Conservation (phyloP, 768 basidiomycete species). For the Pulveroboletus sp. region DNA sequence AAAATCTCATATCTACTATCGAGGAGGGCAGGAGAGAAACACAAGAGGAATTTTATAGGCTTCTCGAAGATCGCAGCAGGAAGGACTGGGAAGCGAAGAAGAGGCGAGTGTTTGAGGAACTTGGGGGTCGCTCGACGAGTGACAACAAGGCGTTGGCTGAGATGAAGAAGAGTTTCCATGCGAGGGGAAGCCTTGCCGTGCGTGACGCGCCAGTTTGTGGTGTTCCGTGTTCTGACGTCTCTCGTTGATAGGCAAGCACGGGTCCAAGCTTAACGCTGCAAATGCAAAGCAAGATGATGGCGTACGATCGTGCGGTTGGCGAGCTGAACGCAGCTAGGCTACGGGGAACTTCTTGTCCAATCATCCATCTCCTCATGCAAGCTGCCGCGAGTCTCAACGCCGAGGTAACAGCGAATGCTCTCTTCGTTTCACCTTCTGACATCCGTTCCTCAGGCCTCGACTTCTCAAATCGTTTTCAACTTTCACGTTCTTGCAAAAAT, state of each 20-base stretch:
- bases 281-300: conserved; percentile 95
- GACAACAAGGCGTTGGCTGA: conserved; percentile 54
- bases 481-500: conserved; percentile 75
- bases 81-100: conserved; percentile 90
- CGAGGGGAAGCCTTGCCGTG: conserved; percentile 52
- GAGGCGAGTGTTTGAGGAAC: conserved; percentile 83
- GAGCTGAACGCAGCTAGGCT: conserved; percentile 73
- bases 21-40: conserved; percentile 86
- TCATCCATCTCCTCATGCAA: conserved; percentile 67
- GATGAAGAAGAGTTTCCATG: conserved; percentile 57
- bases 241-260: conserved; percentile 33
- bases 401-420: conserved; percentile 38
- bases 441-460: conserved; percentile 36
- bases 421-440: neutral
- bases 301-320: conserved; percentile 78
- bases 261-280: conserved; percentile 61
- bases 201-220: conserved; percentile 18
- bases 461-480: conserved; percentile 60
- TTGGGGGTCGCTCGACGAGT: conserved; percentile 61
- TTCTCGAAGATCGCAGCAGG: conserved; percentile 67
- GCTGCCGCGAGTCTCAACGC: conserved; percentile 56
- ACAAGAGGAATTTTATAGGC: conserved; percentile 77
- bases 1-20: conserved; percentile 90
- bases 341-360: conserved; percentile 67
- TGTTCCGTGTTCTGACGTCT: conserved; percentile 5